Percentiles rank a stretch among this genome's conserved stretches.
These are phyloP conservation scores for Escallonia herrerae DNA, from an alignment of 129 eudicot genomes.

Conservation along the genomic window DNA sequence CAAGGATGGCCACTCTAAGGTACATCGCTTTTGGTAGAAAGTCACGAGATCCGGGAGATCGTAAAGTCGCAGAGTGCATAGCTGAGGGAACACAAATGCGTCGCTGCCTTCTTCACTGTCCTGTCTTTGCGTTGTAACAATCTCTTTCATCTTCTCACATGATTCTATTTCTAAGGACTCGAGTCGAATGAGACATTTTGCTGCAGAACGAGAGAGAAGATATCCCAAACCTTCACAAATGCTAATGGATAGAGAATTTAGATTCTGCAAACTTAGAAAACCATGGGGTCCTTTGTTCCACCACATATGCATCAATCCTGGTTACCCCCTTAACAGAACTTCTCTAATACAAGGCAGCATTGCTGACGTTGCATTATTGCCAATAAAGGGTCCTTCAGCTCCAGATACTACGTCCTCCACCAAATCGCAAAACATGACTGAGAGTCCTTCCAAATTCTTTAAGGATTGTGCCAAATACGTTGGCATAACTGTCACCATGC, in stretches of 20 bases:
- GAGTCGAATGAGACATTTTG: constrained; percentile 35
- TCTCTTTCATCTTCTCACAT: constrained; percentile 28
- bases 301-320: constrained; percentile 31
- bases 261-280: constrained; percentile 25
- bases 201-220: constrained; percentile 24
- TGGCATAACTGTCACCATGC: constrained; percentile 20
- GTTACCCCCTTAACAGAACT: constrained; percentile 29
- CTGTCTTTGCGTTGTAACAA: constrained; percentile 18
- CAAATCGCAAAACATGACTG: constrained; percentile 34
- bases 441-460: constrained; percentile 33
- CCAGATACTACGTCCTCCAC: constrained; percentile 29
- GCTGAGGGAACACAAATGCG: constrained; percentile 17
- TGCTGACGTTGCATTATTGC: constrained; percentile 10
- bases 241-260: constrained; percentile 30
- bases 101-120: constrained; percentile 9
- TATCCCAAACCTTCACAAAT: constrained; percentile 32
- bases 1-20: constrained; percentile 28
- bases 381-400: constrained; percentile 2
- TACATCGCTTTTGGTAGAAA: constrained; percentile 18
- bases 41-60: constrained; percentile 27
- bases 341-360: constrained; percentile 29
- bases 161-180: constrained; percentile 32
- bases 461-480: constrained; percentile 24
- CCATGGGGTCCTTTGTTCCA: constrained; percentile 24
- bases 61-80: constrained; percentile 22